Base-by-base conservation (phyloP, 768 basidiomycete genomes). In the Trichaptum fuscoviolaceum region DNA sequence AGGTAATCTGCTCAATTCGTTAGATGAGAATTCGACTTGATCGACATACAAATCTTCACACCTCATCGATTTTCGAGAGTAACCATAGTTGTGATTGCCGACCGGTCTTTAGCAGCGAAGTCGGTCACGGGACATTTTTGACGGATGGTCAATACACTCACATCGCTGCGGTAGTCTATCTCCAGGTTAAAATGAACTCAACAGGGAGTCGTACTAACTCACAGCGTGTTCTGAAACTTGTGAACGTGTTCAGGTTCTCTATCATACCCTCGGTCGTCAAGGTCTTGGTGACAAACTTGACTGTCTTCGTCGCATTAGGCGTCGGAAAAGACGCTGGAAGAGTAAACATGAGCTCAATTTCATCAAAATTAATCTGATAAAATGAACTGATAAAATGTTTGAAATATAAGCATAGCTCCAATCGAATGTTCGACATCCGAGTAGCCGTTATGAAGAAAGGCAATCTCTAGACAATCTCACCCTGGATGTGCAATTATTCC, bases 71-170 rank as follows among this genome's bases (percentile, higher is more conserved):
- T 75, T 80, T 90, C 60, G 82, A 78, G 69, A 88, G 76, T 61
- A 95, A 81, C 93, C 93, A 95, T 66, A 81, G 74, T 74, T 94
- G 93, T 71, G 90, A 92, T 75, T 92, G 75, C 72, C 72, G 85
- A 35, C 93, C 93, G 23, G 86, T 89, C 91, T 93, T 67, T 23
- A n/a, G 60, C 23, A 20, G n/a, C 34, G 64, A n/a, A 42, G 26
- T 7, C 17, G 63, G 34, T 20, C 57, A 24, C 59, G 58, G 69
- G 57, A 66, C 67, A 68, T 75, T 69, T 25, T 35, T 58, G 61
- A 3, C 12, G 62, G 34, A 73, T 63, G 66, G 58, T 52, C 63
- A 71, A n/a, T 61, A 58, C 60, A 68, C 75, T 76, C 76, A 92
- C 92, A 72, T 90, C 84, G 79, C 90, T 92, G 63, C 88, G 89